A percentile compares a stretch with the other conserved stretches of the same genome.
These are phyloP conservation scores for Psilocybe subaeruginosa DNA, from an alignment of 768 basidiomycete species.

Conservation along the genomic window DNA sequence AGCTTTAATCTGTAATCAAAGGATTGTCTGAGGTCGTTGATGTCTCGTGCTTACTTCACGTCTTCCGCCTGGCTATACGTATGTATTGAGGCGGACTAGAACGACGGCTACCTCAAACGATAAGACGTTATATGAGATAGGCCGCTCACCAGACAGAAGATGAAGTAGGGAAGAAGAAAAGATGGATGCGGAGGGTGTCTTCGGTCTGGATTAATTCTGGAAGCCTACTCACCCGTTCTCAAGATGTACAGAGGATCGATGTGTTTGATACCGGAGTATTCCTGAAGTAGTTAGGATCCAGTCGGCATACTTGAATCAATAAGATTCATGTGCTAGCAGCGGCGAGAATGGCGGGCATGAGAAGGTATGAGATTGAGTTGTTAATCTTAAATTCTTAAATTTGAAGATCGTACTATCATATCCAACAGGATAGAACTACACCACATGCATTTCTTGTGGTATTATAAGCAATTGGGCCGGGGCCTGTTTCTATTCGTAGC, in stretches of 20 bases:
- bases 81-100: not conserved
- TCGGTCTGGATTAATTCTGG: not conserved
- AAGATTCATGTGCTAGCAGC: not conserved
- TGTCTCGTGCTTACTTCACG: not conserved
- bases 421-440: too few species aligned
- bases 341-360: not conserved
- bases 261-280: not conserved
- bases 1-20: too few species aligned
- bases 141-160: constrained; percentile 1
- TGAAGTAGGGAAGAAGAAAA: constrained; percentile 12
- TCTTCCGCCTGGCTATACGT: not conserved
- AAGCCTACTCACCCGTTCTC: not conserved
- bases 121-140: not conserved
- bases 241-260: not conserved
- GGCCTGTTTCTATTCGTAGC: too few species aligned
- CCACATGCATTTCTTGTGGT: too few species aligned
- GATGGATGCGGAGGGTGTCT: not conserved
- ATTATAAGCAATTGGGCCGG: too few species aligned
- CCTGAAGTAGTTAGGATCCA: not conserved
- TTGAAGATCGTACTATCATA: too few species aligned
- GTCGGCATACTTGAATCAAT: not conserved
- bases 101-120: not conserved
- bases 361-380: not conserved
- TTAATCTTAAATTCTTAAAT: too few species aligned
- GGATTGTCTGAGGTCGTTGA: not conserved